phyloP scores from a whole-genome alignment of 2,329 filamentous ascomycete genomes.

The Pseudocercospora musae region DNA sequence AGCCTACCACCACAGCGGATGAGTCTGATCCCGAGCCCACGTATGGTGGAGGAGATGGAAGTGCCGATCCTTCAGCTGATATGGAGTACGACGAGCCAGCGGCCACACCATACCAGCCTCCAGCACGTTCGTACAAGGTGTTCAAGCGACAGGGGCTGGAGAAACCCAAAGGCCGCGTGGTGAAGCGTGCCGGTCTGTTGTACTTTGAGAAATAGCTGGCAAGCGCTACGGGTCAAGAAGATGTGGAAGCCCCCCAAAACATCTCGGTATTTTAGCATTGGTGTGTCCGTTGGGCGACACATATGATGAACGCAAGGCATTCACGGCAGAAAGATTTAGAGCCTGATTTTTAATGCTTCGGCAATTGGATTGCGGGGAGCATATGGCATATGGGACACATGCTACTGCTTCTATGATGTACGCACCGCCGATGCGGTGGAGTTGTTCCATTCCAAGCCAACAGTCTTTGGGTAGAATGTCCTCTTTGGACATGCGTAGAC shows the following conservation, averaged over 20 bases:
- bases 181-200: not conserved
- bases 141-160: constrained; percentile 1
- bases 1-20: not conserved
- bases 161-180: not conserved
- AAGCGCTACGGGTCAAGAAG: not conserved
- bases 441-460: not conserved
- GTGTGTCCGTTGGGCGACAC: not conserved
- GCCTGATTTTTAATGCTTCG: not conserved
- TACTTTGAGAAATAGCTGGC: not conserved
- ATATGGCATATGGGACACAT: too few relatives aligned
- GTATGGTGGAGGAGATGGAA: not conserved
- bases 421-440: too few relatives aligned
- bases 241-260: not conserved
- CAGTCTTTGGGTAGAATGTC: not conserved
- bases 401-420: too few relatives aligned
- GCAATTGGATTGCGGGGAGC: too few relatives aligned
- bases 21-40: not conserved
- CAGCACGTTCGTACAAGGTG: not conserved
- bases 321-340: not conserved
- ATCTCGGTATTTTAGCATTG: not conserved
- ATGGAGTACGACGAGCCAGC: not conserved
- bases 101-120: not conserved
- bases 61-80: not conserved
- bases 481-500: not conserved
- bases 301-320: not conserved